Evolutionary conservation across 805 yeast genomes (phyloP), one percentile per base, ranked within the genome.

Genomic region (Sugiyamaella mastotermitis): DNA sequence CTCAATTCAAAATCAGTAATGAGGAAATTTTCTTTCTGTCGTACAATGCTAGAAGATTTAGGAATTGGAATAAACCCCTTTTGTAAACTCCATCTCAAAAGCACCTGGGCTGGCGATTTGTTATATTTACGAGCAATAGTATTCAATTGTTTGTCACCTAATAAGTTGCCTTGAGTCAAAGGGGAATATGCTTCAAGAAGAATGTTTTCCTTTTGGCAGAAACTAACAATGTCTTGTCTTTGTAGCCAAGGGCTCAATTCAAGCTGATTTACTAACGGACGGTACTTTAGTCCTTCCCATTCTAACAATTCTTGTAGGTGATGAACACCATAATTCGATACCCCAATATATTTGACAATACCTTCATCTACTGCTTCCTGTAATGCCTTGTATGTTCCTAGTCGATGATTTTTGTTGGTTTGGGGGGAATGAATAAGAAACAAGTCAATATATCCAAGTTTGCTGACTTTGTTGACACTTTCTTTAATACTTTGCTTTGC

Each of bases 201-300:
- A 20, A 83, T 66, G 32, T 66, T 76, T 41, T 76, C 58, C n/a
- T 66, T 53, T 17, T 64, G 61, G 49, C 77, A 72, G 55, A 60
- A 78, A 41, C 74, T 68, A 18, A 76, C 71, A 45, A 80, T 63
- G 35, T 78, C 77, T 37, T 68, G 60, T 50, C 81, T 56, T 63
- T 80, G 83, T 52, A 80, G 66, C 88, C 94, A 84, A n/a, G 92
- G 94, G 44, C 84, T 83, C 33, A 84, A 69, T 58, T 84, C 94
- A 51, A 85, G 72, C 56, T 85, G 94, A 57, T 85, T 80, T 26
- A 82, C 80, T 0, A 77, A 83, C 0, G 95, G 87, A 45, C 66
- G 42, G 46, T 71, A 52, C 40, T 58, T 69, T 44, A 76, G 58
- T 3, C 61, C 71, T 9, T 59, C 57, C 66, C 73, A 71, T 5